phyloP scores from a whole-genome alignment of 1,139 yeast species.

The Taiozyma sp. region DNA sequence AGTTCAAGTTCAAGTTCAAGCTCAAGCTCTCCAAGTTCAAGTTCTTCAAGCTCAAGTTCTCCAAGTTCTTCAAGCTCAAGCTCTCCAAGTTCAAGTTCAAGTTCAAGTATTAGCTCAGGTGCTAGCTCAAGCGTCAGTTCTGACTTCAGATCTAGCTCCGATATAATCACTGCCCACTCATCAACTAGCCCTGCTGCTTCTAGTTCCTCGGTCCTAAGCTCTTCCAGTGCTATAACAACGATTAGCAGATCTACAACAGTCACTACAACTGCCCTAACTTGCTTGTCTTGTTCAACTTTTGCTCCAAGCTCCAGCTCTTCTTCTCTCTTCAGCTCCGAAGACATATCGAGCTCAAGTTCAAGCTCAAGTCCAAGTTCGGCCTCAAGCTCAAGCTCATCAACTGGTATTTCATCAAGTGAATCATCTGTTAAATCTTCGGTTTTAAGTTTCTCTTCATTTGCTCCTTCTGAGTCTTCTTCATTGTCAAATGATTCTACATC shows the following conservation, averaged over 20 bases:
- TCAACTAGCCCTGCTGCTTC: no score
- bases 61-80: no score
- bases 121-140: no score
- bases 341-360: not conserved
- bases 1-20: no score
- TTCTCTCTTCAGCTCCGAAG: not conserved
- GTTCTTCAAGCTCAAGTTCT: no score
- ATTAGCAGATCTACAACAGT: not conserved
- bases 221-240: not conserved
- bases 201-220: not conserved
- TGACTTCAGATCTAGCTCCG: no score
- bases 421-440: not conserved
- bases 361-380: not conserved
- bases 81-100: no score
- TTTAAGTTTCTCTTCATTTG: not conserved
- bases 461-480: not conserved
- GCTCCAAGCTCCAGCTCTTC: not conserved
- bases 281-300: not conserved
- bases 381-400: constrained; percentile 1
- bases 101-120: no score
- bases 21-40: no score
- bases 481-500: not conserved
- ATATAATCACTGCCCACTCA: no score
- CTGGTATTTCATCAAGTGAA: not conserved
- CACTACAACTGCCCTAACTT: not conserved